Percentiles rank a stretch among this genome's conserved stretches.
These are phyloP conservation scores for Trichoderma koningii DNA, from an alignment of 2,329 filamentous ascomycete species.

Conservation along the genomic window DNA sequence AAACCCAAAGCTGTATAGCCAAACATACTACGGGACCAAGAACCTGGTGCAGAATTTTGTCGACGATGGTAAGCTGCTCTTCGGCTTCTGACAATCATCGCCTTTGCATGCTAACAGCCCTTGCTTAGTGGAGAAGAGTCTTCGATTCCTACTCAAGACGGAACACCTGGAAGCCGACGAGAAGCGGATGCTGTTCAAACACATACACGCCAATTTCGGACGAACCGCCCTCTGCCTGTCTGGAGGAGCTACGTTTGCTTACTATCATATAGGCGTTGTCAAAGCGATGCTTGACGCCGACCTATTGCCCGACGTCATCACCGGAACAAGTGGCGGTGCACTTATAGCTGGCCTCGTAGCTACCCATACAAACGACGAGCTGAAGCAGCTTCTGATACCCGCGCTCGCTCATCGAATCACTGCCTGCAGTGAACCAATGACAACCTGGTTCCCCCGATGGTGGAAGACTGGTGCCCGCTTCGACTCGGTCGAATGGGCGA, in stretches of 20 bases:
- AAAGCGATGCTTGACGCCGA: conserved; percentile 86
- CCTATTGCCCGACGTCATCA: conserved; percentile 89
- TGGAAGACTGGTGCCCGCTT: conserved; percentile 92
- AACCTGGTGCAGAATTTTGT: conserved; percentile 86
- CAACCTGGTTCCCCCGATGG: conserved; percentile 80
- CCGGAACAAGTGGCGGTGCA: conserved; percentile 92
- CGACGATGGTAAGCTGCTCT: conserved; percentile 65
- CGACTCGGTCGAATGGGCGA: conserved; percentile 90
- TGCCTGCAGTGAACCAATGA: conserved; percentile 77
- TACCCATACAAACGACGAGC: conserved; percentile 87
- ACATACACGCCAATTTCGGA: conserved; percentile 86
- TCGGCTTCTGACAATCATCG: too few relatives aligned
- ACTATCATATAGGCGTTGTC: conserved; percentile 93
- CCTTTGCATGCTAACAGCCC: not conserved
- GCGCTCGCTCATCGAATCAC: conserved; percentile 82
- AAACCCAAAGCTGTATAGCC: conserved; percentile 90
- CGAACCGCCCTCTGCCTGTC: conserved; percentile 91
- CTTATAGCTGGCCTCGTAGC: conserved; percentile 84
- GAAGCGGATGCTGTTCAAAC: conserved; percentile 82
- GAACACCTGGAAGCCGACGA: conserved; percentile 67
- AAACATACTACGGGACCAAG: conserved; percentile 98
- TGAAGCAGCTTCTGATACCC: conserved; percentile 81
- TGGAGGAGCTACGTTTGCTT: conserved; percentile 91
- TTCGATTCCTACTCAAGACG: conserved; percentile 69
- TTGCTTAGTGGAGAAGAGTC: conserved; percentile 59